Base-by-base conservation (phyloP, 1,139 yeast species). In the Yamadazyma taylorii region DNA sequence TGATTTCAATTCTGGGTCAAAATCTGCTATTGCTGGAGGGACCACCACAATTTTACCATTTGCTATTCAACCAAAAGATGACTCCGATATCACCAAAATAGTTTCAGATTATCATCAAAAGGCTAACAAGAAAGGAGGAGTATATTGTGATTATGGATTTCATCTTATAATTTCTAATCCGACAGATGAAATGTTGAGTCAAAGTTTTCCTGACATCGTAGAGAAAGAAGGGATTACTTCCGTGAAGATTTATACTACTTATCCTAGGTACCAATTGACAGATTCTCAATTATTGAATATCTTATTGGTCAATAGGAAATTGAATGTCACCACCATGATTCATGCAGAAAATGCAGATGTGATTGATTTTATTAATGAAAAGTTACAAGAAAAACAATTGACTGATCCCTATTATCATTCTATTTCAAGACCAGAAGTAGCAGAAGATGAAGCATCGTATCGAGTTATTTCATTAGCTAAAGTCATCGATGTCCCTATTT, bases 1-100 rank as follows among this genome's bases (percentile, higher is more conserved):
- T 58, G 94, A 94, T 3, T 85, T 85, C 54, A 89, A 78, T 32
- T 79, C 88, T 0, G 95, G 95, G 1, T 85, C 95, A 1, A 78
- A 77, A 52, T 82, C 92, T 4, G 95, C 95, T 1, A 87, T 88
- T 2, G 73, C 87, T 5, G 78, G 78, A 28, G 78, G 78, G 10
- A 72, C 75, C 3, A 72, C 78, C 4, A 62, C 75, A 0, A 55
- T 72, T 33, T 53, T 69, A 38, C 63, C 68, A 11, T 66, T 71
- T 58, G 75, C 75, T 16, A 56, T 66, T 17, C 76, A 70, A 43
- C 56, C 60, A 12, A 59, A 57, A 36, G 58, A 59, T 23, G 54
- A 56, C n/a, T 42, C 38, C 33, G 51, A 57, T 19, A 46, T 52
- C 13, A 40, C 51, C 8, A 37, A 53, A 14, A 51, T 63, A 17